A percentile compares a stretch with the other conserved stretches of the same genome.
These are phyloP conservation scores for Pseudotsuga menziesii DNA, from an alignment of 75 land plant species.

Conservation along the genomic window DNA sequence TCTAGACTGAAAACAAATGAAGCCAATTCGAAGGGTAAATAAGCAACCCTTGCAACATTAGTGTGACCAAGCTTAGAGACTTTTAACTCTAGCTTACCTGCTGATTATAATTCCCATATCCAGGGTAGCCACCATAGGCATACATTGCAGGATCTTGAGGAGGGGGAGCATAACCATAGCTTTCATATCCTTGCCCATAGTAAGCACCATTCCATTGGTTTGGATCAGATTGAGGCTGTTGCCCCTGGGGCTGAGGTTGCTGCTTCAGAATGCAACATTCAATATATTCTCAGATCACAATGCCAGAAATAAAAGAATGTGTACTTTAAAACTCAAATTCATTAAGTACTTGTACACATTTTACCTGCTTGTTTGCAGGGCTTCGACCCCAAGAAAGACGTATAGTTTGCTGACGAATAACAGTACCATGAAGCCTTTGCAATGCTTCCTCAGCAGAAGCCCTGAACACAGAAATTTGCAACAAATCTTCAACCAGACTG, in stretches of 20 bases:
- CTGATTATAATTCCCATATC: constrained; percentile 60
- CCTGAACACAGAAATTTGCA: constrained; percentile 28
- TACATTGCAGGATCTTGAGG: constrained; percentile 69
- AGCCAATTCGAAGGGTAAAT: neutral
- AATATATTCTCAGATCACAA: neutral
- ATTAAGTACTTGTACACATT: neutral
- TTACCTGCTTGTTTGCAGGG: constrained; percentile 82
- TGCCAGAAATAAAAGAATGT: no score
- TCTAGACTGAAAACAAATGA: neutral
- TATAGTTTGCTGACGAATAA: constrained; percentile 67
- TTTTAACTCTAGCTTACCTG: constrained; percentile 24
- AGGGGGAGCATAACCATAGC: constrained; percentile 72
- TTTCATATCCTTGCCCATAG: constrained; percentile 66
- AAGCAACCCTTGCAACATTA: constrained; percentile 3
- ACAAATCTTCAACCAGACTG: neutral
- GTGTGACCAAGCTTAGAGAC: neutral
- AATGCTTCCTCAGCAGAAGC: constrained; percentile 82
- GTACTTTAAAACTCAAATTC: neutral
- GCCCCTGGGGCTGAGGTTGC: constrained; percentile 7
- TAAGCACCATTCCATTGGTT: constrained; percentile 55
- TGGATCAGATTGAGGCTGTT: constrained; percentile 42
- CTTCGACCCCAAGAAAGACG: constrained; percentile 94
- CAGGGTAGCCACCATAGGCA: constrained; percentile 51
- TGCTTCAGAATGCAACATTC: neutral
- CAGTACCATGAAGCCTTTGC: constrained; percentile 63